Conservation (phyloP, 306 rosid genomes). For the Sesbania bispinosa region DNA sequence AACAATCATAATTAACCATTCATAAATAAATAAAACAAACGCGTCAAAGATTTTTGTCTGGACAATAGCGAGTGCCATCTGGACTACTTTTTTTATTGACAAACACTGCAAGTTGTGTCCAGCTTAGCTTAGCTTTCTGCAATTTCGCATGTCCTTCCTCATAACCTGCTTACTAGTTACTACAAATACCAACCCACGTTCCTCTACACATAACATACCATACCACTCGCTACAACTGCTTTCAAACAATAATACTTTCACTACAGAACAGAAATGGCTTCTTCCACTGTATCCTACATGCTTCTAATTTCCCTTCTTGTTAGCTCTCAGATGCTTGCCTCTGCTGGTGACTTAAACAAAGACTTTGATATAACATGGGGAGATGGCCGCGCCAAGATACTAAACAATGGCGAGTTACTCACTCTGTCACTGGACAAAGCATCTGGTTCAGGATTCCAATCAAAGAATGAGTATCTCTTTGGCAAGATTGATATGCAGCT, state of each 20-base stretch:
- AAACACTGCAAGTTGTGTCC: slow-evolving; percentile 23
- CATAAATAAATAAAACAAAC: neutral
- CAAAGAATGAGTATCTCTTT: slow-evolving; percentile 55
- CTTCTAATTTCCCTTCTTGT: slow-evolving; percentile 18
- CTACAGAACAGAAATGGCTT: slow-evolving; percentile 20
- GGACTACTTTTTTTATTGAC: neutral
- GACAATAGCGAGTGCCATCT: neutral
- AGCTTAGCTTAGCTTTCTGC: slow-evolving; percentile 4
- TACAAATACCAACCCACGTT: slow-evolving; percentile 9
- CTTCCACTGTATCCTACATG: neutral
- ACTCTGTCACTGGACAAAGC: slow-evolving; percentile 51
- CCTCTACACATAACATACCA: neutral
- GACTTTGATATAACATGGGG: slow-evolving; percentile 70
- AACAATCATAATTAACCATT: too few relatives aligned
- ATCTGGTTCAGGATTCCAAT: slow-evolving; percentile 76
- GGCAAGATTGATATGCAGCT: slow-evolving; percentile 74
- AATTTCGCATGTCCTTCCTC: slow-evolving; percentile 21
- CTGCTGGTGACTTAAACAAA: slow-evolving; percentile 40
- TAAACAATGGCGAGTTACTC: slow-evolving; percentile 54
- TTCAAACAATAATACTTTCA: neutral
- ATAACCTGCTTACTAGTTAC: neutral
- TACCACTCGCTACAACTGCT: neutral
- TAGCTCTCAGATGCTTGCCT: slow-evolving; percentile 25
- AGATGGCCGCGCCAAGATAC: slow-evolving; percentile 60
- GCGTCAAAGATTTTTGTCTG: neutral